Evolutionary conservation across 371 early-diverging fungal species (phyloP).

Genomic region (Chytridiales sp.): DNA sequence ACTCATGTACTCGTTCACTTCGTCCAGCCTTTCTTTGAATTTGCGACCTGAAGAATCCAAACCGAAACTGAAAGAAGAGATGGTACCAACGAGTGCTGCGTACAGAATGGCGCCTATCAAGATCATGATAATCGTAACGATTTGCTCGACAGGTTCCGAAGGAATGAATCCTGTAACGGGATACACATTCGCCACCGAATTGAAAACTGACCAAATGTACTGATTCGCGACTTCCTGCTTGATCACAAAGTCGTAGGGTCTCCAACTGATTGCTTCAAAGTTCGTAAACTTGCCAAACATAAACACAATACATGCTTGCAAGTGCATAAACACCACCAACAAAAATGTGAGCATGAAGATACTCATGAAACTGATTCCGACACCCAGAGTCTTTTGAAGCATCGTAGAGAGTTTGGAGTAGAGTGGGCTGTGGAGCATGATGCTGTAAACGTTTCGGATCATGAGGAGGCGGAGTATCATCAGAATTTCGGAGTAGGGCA

Average conservation of each 20-base stretch:
- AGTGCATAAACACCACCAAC: constrained; percentile 29
- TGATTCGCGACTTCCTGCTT: constrained; percentile 16
- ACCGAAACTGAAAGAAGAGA: constrained; percentile 37
- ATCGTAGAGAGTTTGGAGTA: not conserved
- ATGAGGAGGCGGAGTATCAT: constrained; percentile 20
- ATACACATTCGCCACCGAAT: constrained; percentile 33
- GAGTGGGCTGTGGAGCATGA: constrained; percentile 21
- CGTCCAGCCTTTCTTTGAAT: constrained; percentile 44
- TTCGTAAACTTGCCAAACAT: constrained; percentile 27
- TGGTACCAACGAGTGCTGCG: constrained; percentile 36
- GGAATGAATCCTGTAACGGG: constrained; percentile 35
- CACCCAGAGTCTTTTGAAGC: constrained; percentile 20
- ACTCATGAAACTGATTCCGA: constrained; percentile 36
- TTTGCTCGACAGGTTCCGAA: constrained; percentile 30
- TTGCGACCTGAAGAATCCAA: constrained; percentile 40
- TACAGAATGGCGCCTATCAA: constrained; percentile 35
- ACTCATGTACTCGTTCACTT: constrained; percentile 42
- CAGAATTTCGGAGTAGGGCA: constrained; percentile 16
- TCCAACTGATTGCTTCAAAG: constrained; percentile 20
- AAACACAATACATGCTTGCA: constrained; percentile 32
- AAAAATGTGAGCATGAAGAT: constrained; percentile 32
- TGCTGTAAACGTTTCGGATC: constrained; percentile 15
- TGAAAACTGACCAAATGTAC: constrained; percentile 35
- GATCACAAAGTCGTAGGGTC: constrained; percentile 7
- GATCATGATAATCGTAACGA: constrained; percentile 19